Base-by-base conservation (phyloP, 495 filamentous ascomycete species). In the Hypoxylon subgilvum region DNA sequence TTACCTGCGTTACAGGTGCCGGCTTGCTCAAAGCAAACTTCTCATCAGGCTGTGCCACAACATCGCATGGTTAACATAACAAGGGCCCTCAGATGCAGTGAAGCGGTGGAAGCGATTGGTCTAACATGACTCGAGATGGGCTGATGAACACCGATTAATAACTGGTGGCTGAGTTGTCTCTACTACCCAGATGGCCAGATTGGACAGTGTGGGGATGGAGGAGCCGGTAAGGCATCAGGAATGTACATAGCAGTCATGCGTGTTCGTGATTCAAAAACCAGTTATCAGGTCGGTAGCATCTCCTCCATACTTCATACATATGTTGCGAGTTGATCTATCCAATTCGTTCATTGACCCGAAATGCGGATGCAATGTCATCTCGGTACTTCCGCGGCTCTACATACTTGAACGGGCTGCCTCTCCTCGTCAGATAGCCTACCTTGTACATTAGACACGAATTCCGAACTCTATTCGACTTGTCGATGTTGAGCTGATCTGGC, bases 1-100 rank as follows among this genome's bases (percentile, higher is more conserved):
- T 32, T 64, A 64, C n/a, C n/a, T n/a, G n/a, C 54, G 61, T 64
- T 64, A 53, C 61, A 64, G 44, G 49, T 28, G 38, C 45, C 30
- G 21, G 39, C 44, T 51, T 22, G 32, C 51, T 55, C 54, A 55
- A n/a, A 47, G 53, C 61, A 43, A 49, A 43, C 19, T 51, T 23
- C 21, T 14, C 6, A 2, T 17, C 17, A 36, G 50, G 31, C 54
- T 52, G 61, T 64, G 54, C 61, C 53, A 63, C 60, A 58, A 14
- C 60, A 53, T 63, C 52, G 50, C 25, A 39, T 57, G 32, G 32
- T 52, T 27, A 27, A 27, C 53, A 57, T 18, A 47, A 52, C 53
- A 57, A 57, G 53, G 47, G 31, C 9, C n/a, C 8, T 34, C 16
- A 7, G 39, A 49, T 34, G 31, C 17, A 32, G 25, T 57, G 34